Base-by-base conservation (phyloP, 2,329 filamentous ascomycete genomes). In the Ampelomyces quisqualis region DNA sequence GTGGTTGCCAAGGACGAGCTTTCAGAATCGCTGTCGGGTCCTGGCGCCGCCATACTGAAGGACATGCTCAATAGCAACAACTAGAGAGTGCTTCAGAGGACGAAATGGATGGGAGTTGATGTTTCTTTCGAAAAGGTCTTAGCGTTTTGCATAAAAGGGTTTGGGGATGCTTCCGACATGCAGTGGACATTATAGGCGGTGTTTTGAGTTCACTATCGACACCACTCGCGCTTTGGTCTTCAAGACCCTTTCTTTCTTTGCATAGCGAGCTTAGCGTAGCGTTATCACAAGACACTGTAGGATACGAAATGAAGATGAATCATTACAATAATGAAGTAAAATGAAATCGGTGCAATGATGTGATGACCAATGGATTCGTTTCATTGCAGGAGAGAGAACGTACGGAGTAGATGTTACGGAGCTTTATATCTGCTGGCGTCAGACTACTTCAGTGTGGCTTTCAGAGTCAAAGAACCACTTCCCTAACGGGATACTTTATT, bases 1-100 rank as follows among this genome's bases (percentile, higher is more conserved):
- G 87, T 82, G 61, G 85, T 90, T 14, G 82, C 83, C n/a, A 84
- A 88, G 61, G 85, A 81, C 59, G 90, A 95, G 70, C 77, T 95
- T 51, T 80, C 84, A 53, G 77, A 78, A 40, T 83, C 86, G 38
- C 79, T 89, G 27, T 80, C 67, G 30, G 76, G 78, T 17, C 70
- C 75, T n/a, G 76, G 77, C 9, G 62, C 60, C 30, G 48, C 50
- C 26, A 67, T 69, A 28, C 48, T 71, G 17, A 68, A 51, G 45
- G 60, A 53, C 0, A 66, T 68, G 32, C 22, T 70, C 19, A 51
- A 60, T 20, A 58, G 55, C 2, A 43, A 53, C 1, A 45, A 54
- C 11, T 55, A 35, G 15, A 14, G 27, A 19, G 34, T 17, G 15
- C 36, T 30, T 21, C 38, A 7, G 35, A 27, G 13, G 8, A 36